Evolutionary conservation across 2,329 filamentous ascomycete genomes (phyloP), one percentile per base, ranked within the genome.

Genomic region (Celoporthe dispersa): DNA sequence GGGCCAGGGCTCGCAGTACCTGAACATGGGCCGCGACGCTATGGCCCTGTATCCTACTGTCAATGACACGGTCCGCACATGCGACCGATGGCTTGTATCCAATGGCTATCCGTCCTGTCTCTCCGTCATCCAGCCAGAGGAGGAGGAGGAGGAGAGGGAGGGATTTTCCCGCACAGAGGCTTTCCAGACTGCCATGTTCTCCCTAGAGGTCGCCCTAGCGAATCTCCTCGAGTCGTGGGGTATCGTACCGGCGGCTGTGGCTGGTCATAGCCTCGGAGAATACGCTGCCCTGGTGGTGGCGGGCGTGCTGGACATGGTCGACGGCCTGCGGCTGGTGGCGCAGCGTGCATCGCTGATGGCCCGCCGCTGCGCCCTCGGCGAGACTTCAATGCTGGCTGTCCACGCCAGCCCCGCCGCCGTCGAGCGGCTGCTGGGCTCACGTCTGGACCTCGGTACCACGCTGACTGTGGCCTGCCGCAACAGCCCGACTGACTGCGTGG

Each of bases 231-330:
- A 80, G 81, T 3, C 31, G 80, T 12, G 37, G 71, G 44, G 69
- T 72, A 68, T 74, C 0, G 74, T 0, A 68, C 70, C 35, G 1
- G 75, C 75, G 1, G 73, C 80, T 0, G 76, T 83, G 0, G 82
- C 19, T 5, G 44, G 82, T 7, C 81, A 84, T 71, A 81, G 78
- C 70, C 80, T 83, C 31, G 83, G 83, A 3, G 78, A 84, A 73
- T 74, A 84, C 11, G 79, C 80, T 0, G 81, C 81, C 0, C 74
- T 83, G 0, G 80, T 78, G 65, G 71, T 83, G 0, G 73, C 80
- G 16, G 44, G 44, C 5, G 44, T 48, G 44, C 44, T 48, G 44
- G 16, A 22, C 16, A 22, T 48, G 44, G 44, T 1, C 44, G 44
- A 48, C 44, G 19, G 16, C 16, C 44, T 48, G 19, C 19, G 19